phyloP scores from a whole-genome alignment of 192 early-diverging fungal species.

The Spizellomyces sp. region DNA sequence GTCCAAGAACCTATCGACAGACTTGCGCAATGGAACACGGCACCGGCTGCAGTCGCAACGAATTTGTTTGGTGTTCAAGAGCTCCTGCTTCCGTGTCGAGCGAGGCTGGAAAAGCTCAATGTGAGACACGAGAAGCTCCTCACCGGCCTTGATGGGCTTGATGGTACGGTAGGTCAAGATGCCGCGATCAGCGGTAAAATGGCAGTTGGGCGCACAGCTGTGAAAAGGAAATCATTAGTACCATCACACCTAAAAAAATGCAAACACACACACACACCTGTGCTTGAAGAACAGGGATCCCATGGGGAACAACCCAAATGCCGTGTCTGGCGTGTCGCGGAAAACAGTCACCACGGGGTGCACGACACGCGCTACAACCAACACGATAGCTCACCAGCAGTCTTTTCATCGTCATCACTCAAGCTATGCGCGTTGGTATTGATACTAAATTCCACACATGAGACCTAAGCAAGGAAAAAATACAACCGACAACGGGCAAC shows the following conservation, averaged over 20 bases:
- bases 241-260: too few relatives aligned
- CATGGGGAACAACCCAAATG: slow-evolving; percentile 68
- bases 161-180: slow-evolving; percentile 64
- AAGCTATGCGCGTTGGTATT: slow-evolving; percentile 64
- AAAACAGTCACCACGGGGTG: not conserved
- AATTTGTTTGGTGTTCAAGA: slow-evolving; percentile 68
- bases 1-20: slow-evolving; percentile 71
- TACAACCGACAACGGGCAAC: not conserved
- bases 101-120: slow-evolving; percentile 72
- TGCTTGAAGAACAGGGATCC: slow-evolving; percentile 50
- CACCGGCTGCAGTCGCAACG: slow-evolving; percentile 77
- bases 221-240: slow-evolving; percentile 25
- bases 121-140: slow-evolving; percentile 66
- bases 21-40: slow-evolving; percentile 59
- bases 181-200: slow-evolving; percentile 59
- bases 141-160: slow-evolving; percentile 53
- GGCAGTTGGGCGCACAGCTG: slow-evolving; percentile 74
- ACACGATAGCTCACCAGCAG: not conserved
- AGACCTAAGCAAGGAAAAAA: not conserved
- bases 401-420: slow-evolving; percentile 44
- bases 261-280: too few relatives aligned
- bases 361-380: too few relatives aligned
- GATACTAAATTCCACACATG: slow-evolving; percentile 37
- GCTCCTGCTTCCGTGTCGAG: slow-evolving; percentile 67
- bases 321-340: slow-evolving; percentile 39